phyloP scores from a whole-genome alignment of 805 yeast species.

The Saturnispora zaruensis region DNA sequence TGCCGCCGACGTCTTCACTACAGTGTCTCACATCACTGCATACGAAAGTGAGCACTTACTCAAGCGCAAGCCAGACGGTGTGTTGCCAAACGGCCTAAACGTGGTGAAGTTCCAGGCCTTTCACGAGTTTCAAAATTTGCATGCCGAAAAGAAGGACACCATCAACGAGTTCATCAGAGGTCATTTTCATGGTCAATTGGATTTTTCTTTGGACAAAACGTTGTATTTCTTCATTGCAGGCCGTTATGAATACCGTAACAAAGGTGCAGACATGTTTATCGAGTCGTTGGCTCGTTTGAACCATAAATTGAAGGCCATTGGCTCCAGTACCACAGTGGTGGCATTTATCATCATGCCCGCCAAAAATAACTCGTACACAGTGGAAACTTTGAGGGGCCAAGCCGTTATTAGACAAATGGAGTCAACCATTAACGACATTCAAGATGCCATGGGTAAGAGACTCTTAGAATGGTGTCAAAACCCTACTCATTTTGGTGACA shows the following conservation, averaged over 20 bases:
- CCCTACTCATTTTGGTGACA: constrained; percentile 36
- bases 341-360: constrained; percentile 99
- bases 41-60: constrained; percentile 86
- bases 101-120: constrained; percentile 95
- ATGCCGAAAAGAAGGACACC: constrained; percentile 83
- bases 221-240: constrained; percentile 95
- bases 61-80: constrained; percentile 96
- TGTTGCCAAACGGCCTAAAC: constrained; percentile 90
- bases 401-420: constrained; percentile 91
- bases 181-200: constrained; percentile 94
- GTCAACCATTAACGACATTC: constrained; percentile 80
- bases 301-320: constrained; percentile 70
- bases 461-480: constrained; percentile 75
- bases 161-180: constrained; percentile 93
- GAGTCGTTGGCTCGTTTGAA: constrained; percentile 89
- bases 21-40: constrained; percentile 97
- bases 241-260: constrained; percentile 91
- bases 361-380: constrained; percentile 85
- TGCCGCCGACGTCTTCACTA: constrained; percentile 92
- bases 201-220: constrained; percentile 90
- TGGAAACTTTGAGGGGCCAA: constrained; percentile 91
- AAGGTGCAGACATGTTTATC: constrained; percentile 92
- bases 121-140: constrained; percentile 95
- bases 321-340: constrained; percentile 86
- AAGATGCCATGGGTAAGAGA: constrained; percentile 75